Evolutionary conservation across 345 rosid genomes (phyloP), one percentile per base, ranked within the genome.

Genomic region (Iberis pinnata): DNA sequence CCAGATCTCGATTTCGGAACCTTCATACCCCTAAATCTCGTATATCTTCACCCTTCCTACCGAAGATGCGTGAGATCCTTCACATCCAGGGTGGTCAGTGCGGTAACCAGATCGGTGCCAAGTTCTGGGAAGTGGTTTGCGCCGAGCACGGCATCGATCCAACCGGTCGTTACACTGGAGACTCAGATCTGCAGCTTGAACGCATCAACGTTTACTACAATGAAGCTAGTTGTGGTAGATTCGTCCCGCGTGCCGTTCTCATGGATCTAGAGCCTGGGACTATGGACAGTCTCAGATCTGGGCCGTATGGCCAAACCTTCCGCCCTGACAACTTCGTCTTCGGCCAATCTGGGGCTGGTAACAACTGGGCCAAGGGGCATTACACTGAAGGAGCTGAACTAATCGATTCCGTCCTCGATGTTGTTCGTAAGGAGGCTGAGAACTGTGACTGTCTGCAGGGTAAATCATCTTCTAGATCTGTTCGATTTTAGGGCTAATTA

Each of bases 321-420:
- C 25, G 25, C 25, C 25, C 25, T 22, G 25, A 22, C 25, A 22
- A 22, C 25, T 22, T 22, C 25, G 25, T 22, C 25, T 22, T 22
- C 25, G 25, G 25, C 6, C 25, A 22, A 22, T 22, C 25, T 22
- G 25, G 25, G 3, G 25, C 25, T 22, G 25, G 25, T 22, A 22
- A 22, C 25, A 22, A 22, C 25, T 22, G 25, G 25, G 25, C 25
- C 25, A 22, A 22, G 25, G 25, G 25, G 3, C 25, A 22, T 32
- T 53, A 53, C 58, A 53, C 57, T 12, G 58, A 53, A 5, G 58
- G 58, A 5, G 58, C 58, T 53, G 58, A 53, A 18, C 45, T 53
- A 5, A 53, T 53, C 44, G 58, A 53, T n/a, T 53, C 46, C 12
- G 58, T 53, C 5, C 58, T 53, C 20, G 58, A 53, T 14, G 58